These are phyloP conservation scores for Hippophae gyantsensis DNA, from an alignment of 306 rosid species.

Conservation along the genomic window DNA sequence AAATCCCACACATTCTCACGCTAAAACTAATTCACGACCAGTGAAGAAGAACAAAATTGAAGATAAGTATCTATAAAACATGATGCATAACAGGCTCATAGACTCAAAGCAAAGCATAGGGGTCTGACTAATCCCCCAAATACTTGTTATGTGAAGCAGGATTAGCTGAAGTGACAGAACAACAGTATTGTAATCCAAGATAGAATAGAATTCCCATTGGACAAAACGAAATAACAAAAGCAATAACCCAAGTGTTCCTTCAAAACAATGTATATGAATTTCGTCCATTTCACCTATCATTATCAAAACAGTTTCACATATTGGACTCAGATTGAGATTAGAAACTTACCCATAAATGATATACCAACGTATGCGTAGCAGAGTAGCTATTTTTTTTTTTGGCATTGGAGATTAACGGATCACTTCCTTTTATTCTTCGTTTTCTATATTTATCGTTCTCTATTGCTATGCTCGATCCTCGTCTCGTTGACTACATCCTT, in stretches of 20 bases:
- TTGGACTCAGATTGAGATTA: constrained; percentile 27
- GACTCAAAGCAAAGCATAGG: constrained; percentile 54
- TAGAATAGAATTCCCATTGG: constrained; percentile 4
- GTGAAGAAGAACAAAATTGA: constrained; percentile 1
- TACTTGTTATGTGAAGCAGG: constrained; percentile 40
- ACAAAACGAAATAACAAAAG: constrained; percentile 34
- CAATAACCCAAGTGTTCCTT: constrained; percentile 18
- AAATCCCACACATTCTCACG: too few species aligned
- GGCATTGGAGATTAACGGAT: constrained; percentile 37
- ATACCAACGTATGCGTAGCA: constrained; percentile 5
- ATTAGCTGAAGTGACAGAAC: constrained; percentile 45
- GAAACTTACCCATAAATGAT: constrained; percentile 43
- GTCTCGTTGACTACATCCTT: constrained; percentile 7
- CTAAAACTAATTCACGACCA: too few species aligned
- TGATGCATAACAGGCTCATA: constrained; percentile 38
- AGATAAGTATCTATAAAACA: not conserved
- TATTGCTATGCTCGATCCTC: constrained; percentile 9
- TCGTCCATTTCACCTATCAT: constrained; percentile 16
- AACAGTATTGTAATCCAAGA: constrained; percentile 27
- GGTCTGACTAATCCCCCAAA: constrained; percentile 11
- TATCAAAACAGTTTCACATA: not conserved
- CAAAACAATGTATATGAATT: constrained; percentile 20
- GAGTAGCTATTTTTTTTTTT: constrained; percentile 16
- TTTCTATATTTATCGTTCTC: constrained; percentile 3
- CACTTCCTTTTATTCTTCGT: constrained; percentile 25